Conservation (phyloP, 139 green algal species). For the Chlamydomonas sp. region DNA sequence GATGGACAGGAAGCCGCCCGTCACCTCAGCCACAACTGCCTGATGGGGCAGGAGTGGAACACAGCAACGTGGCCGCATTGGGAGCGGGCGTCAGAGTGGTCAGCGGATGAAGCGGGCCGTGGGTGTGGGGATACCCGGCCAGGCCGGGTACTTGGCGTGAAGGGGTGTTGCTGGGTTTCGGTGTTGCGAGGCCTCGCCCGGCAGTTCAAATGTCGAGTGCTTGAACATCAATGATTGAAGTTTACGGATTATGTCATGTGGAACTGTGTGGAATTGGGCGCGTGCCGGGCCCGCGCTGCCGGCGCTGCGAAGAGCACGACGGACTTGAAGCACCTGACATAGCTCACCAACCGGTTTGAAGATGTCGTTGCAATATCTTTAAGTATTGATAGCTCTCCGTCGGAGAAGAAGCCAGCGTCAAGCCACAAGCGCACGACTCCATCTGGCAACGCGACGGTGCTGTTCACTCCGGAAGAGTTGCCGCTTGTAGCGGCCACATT, state of each 20-base stretch:
- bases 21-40: conserved; percentile 4
- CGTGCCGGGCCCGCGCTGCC: neutral
- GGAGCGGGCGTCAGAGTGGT: neutral
- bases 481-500: neutral
- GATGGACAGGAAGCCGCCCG: neutral
- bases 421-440: conserved; percentile 13
- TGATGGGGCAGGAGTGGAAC: neutral
- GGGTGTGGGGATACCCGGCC: neutral
- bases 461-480: neutral
- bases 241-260: neutral
- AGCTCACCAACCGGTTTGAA: neutral
- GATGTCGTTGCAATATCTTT: conserved; percentile 1
- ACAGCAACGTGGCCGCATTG: neutral
- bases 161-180: neutral
- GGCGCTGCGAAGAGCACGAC: neutral
- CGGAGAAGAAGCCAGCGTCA: conserved; percentile 20
- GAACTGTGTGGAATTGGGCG: too few species aligned
- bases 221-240: neutral
- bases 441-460: neutral
- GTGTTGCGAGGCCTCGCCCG: neutral
- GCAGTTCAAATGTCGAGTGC: neutral
- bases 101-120: neutral
- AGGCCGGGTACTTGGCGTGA: neutral
- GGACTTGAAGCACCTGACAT: neutral
- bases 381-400: conserved; percentile 15